These are phyloP conservation scores for Neofusicoccum cordaticola DNA, from an alignment of 2,329 filamentous ascomycete species.

Conservation along the genomic window DNA sequence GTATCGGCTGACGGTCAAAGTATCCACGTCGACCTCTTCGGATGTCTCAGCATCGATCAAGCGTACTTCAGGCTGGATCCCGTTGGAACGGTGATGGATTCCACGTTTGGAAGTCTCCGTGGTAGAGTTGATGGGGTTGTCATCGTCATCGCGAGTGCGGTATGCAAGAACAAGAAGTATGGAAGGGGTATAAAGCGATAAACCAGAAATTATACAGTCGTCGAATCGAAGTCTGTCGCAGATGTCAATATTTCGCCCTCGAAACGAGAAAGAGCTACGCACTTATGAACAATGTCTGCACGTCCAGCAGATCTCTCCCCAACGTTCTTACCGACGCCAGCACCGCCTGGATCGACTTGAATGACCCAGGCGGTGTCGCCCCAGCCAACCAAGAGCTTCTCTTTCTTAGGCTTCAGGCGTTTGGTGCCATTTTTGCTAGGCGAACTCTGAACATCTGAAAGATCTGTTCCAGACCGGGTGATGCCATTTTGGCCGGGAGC, in stretches of 20 bases:
- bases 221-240: conserved; percentile 69
- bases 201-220: conserved; percentile 96
- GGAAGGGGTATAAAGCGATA: conserved; percentile 92
- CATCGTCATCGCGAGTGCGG: conserved; percentile 70
- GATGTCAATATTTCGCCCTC: conserved; percentile 29
- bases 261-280: conserved; percentile 39
- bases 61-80: conserved; percentile 81
- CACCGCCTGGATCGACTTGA: conserved; percentile 76
- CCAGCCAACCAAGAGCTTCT: conserved; percentile 91
- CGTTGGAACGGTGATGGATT: conserved; percentile 70
- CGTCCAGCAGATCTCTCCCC: conserved; percentile 72
- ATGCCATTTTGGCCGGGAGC: not conserved
- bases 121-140: conserved; percentile 53
- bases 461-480: conserved; percentile 41
- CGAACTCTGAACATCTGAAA: conserved; percentile 38
- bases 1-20: conserved; percentile 79
- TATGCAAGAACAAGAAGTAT: conserved; percentile 90
- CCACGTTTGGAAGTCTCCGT: conserved; percentile 56
- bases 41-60: conserved; percentile 84
- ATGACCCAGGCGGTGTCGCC: conserved; percentile 95
- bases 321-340: conserved; percentile 63
- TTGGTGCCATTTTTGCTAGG: conserved; percentile 39
- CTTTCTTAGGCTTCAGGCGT: conserved; percentile 44
- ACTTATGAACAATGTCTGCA: conserved; percentile 92
- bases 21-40: conserved; percentile 82